Evolutionary conservation across 2,329 filamentous ascomycete genomes (phyloP).

Genomic region (Fusarium sp.): DNA sequence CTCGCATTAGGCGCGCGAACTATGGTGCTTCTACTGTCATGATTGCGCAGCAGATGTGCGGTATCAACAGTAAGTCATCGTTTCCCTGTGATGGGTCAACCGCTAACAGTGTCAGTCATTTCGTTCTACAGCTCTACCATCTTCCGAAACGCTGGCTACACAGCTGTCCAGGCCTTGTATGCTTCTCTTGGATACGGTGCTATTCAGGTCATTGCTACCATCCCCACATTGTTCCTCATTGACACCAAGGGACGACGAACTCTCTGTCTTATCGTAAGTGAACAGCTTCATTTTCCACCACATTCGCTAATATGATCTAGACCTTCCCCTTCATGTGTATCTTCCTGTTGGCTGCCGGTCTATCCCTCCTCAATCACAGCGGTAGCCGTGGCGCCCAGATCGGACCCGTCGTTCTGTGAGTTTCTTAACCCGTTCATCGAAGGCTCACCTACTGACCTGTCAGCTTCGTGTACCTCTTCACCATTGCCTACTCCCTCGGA

Average conservation of each 20-base stretch:
- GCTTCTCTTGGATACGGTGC: constrained; percentile 28
- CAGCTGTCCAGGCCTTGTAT: neutral
- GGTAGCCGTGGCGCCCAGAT: constrained; percentile 36
- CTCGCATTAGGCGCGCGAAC: constrained; percentile 75
- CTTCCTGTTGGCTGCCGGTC: constrained; percentile 45
- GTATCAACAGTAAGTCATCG: constrained; percentile 33
- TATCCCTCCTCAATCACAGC: constrained; percentile 43
- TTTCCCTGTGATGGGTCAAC: accelerated
- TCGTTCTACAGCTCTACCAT: constrained; percentile 28
- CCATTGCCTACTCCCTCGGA: constrained; percentile 48
- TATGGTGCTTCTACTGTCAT: constrained; percentile 81
- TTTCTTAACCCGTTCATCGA: accelerated
- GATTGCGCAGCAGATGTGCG: constrained; percentile 69
- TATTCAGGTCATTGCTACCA: constrained; percentile 19
- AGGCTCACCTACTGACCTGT: neutral
- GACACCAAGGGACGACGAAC: constrained; percentile 29
- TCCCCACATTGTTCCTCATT: constrained; percentile 17
- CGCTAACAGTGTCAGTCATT: constrained; percentile 34
- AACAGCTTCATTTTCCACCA: accelerated
- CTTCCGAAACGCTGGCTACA: constrained; percentile 8
- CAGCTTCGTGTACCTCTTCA: constrained; percentile 50
- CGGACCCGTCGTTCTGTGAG: constrained; percentile 43
- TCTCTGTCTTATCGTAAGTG: constrained; percentile 30
- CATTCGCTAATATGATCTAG: neutral
- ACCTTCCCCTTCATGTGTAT: constrained; percentile 50